Evolutionary conservation across 805 yeast species (phyloP).

Genomic region (Deakozyma indianensis): DNA sequence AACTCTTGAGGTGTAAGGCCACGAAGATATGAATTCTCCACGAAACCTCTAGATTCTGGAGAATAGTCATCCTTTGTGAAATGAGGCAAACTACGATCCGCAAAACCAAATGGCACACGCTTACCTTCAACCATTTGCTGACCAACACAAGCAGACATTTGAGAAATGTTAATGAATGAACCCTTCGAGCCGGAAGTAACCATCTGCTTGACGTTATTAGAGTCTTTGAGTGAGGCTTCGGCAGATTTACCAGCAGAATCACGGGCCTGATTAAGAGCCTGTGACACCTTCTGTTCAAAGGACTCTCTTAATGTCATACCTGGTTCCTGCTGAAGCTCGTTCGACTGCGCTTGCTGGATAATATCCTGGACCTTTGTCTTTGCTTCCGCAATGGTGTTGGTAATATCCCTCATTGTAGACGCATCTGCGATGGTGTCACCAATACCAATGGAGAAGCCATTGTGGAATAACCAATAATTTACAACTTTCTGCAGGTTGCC

Average conservation of each 20-base stretch:
- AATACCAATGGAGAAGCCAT: constrained; percentile 97
- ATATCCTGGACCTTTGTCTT: constrained; percentile 90
- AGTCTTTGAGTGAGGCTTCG: constrained; percentile 85
- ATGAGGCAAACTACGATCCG: constrained; percentile 93
- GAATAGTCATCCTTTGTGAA: constrained; percentile 97
- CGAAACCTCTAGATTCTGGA: constrained; percentile 96
- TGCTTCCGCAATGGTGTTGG: constrained; percentile 85
- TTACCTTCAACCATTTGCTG: constrained; percentile 99
- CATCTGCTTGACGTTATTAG: constrained; percentile 97
- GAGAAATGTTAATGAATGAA: constrained; percentile 95
- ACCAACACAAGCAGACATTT: constrained; percentile 99
- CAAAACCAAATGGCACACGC: constrained; percentile 95
- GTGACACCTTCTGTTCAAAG: constrained; percentile 91
- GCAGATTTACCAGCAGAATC: constrained; percentile 99
- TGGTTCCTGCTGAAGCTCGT: constrained; percentile 83
- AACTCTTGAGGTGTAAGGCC: constrained; percentile 98
- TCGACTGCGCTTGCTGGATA: constrained; percentile 81
- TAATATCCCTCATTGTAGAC: constrained; percentile 86
- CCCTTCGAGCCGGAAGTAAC: constrained; percentile 99
- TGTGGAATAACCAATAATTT: constrained; percentile 90
- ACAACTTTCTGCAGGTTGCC: constrained; percentile 91
- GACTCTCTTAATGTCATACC: constrained; percentile 99
- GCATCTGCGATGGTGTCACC: constrained; percentile 99
- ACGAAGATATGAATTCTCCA: constrained; percentile 90
- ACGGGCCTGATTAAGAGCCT: constrained; percentile 94